Evolutionary conservation across 352 stramenopile species (phyloP).

Genomic region (Globisporangium cederbergense): DNA sequence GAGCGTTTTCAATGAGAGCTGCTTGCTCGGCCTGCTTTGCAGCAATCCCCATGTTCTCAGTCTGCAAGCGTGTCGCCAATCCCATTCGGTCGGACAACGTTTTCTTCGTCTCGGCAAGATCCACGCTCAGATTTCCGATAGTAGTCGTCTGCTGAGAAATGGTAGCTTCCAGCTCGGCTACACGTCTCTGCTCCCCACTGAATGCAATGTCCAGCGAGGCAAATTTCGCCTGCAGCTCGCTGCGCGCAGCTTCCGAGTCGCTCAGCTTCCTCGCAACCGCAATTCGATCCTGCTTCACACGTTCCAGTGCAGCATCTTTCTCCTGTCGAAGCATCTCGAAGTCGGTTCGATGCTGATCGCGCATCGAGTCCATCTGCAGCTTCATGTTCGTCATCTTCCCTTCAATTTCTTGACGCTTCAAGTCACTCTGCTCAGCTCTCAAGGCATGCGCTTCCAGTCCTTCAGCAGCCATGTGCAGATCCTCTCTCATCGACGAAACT

Average conservation of each 20-base stretch:
- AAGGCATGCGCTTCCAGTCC: slow-evolving; percentile 62
- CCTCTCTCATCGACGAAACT: slow-evolving; percentile 50
- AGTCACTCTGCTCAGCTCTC: slow-evolving; percentile 53
- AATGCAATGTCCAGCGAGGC: slow-evolving; percentile 33
- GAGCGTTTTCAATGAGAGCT: slow-evolving; percentile 61
- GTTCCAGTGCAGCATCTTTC: slow-evolving; percentile 55
- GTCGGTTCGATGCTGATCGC: slow-evolving; percentile 54
- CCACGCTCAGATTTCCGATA: slow-evolving; percentile 63
- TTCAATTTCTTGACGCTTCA: slow-evolving; percentile 44
- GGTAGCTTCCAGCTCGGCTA: slow-evolving; percentile 40
- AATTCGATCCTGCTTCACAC: slow-evolving; percentile 36
- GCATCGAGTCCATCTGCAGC: slow-evolving; percentile 46
- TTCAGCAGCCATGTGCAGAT: slow-evolving; percentile 66
- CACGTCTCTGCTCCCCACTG: slow-evolving; percentile 32
- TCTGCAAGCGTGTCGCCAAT: slow-evolving; percentile 75
- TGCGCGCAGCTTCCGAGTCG: slow-evolving; percentile 28
- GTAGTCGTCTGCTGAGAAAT: slow-evolving; percentile 54
- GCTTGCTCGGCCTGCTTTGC: slow-evolving; percentile 77
- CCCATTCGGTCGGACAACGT: slow-evolving; percentile 80
- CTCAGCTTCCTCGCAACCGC: slow-evolving; percentile 19
- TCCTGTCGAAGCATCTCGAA: slow-evolving; percentile 59
- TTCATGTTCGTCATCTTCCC: slow-evolving; percentile 46
- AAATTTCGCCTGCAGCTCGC: slow-evolving; percentile 27
- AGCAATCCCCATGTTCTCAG: slow-evolving; percentile 83
- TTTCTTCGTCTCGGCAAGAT: slow-evolving; percentile 80